Percentiles rank a stretch among this genome's conserved stretches.
Evolutionary conservation across 805 yeast species (phyloP).

Genomic region (Nakazawaea laoshanensis): DNA sequence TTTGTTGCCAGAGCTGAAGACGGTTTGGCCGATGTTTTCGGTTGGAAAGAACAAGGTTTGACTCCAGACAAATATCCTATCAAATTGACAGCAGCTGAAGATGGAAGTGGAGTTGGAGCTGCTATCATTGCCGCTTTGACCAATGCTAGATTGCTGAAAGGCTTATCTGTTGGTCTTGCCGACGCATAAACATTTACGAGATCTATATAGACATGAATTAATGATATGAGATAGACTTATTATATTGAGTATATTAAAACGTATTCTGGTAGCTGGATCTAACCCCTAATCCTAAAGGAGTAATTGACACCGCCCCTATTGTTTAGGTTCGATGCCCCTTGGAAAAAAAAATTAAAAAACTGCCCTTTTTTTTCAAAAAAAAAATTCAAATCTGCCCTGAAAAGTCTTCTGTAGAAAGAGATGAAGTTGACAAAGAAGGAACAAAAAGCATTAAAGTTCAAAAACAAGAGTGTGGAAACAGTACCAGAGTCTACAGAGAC

Average conservation of each 20-base stretch:
- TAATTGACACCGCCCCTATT: too few species aligned
- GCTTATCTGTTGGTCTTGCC: constrained; percentile 53
- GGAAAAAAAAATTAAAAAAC: neutral
- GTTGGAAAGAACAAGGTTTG: constrained; percentile 46
- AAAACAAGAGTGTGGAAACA: constrained; percentile 22
- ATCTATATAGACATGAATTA: neutral
- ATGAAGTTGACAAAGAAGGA: constrained; percentile 58
- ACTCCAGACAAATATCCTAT: constrained; percentile 62
- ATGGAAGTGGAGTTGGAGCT: constrained; percentile 98
- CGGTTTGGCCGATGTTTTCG: constrained; percentile 87
- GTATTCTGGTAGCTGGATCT: too few species aligned
- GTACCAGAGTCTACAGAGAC: constrained; percentile 12
- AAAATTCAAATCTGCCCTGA: neutral
- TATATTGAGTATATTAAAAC: too few species aligned
- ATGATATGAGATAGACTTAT: neutral
- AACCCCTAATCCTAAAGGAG: too few species aligned
- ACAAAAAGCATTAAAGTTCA: constrained; percentile 53
- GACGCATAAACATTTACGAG: neutral
- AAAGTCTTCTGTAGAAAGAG: neutral
- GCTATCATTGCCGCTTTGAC: constrained; percentile 96
- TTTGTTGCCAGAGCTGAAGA: constrained; percentile 91
- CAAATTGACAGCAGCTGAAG: constrained; percentile 85
- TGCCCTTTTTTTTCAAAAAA: neutral
- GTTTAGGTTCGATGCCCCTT: too few species aligned
- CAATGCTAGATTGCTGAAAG: constrained; percentile 63